These are phyloP conservation scores for Populus tomentosa DNA, from an alignment of 441 rosid genomes.

Conservation along the genomic window DNA sequence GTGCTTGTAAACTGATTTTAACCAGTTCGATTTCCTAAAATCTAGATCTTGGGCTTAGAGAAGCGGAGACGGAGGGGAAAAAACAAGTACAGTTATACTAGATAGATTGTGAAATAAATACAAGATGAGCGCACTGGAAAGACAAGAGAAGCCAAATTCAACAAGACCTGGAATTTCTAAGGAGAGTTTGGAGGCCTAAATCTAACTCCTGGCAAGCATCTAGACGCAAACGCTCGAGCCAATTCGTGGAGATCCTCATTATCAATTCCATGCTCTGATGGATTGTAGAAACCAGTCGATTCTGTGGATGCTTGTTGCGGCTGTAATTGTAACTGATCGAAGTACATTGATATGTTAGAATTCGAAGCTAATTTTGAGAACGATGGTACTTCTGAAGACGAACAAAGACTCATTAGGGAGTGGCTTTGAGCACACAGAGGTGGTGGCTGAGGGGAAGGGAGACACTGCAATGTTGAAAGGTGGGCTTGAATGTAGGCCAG, in stretches of 20 bases:
- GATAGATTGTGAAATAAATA: too few relatives aligned
- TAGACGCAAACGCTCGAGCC: slow-evolving; percentile 27
- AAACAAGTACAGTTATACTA: too few relatives aligned
- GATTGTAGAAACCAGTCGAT: not conserved
- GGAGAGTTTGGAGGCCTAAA: slow-evolving; percentile 27
- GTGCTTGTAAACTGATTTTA: too few relatives aligned
- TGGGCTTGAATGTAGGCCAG: too few relatives aligned
- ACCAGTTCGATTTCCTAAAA: too few relatives aligned
- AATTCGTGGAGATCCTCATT: not conserved
- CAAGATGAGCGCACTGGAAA: too few relatives aligned
- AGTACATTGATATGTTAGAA: slow-evolving; percentile 22
- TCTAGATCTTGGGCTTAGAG: too few relatives aligned
- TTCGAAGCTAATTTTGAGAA: slow-evolving; percentile 21
- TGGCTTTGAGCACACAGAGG: slow-evolving; percentile 12
- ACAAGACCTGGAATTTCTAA: slow-evolving; percentile 9
- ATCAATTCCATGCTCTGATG: not conserved
- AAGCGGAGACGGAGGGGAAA: too few relatives aligned
- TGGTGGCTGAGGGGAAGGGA: slow-evolving; percentile 24
- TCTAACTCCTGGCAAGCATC: slow-evolving; percentile 38
- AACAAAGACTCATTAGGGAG: slow-evolving; percentile 14
- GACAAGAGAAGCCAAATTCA: not conserved
- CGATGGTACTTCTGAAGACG: slow-evolving; percentile 16
- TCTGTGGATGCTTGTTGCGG: slow-evolving; percentile 20
- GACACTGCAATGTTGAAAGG: slow-evolving; percentile 42
- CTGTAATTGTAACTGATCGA: slow-evolving; percentile 21